Conservation (phyloP, 2,329 filamentous ascomycete species). For the Penicillium paneum region DNA sequence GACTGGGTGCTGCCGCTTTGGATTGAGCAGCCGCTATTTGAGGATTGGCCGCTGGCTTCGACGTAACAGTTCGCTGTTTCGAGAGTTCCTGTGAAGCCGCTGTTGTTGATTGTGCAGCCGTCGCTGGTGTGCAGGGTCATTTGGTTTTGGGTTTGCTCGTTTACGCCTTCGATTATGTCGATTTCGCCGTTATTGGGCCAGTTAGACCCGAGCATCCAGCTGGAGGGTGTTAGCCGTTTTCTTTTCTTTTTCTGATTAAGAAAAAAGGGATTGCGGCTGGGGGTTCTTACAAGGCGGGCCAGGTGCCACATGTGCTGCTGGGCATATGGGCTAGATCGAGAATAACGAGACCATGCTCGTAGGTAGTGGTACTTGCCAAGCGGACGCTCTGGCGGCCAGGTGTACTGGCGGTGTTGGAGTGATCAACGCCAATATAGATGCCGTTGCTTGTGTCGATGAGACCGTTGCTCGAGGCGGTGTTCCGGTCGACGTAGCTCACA, state of each 20-base stretch:
- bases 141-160: constrained; percentile 56
- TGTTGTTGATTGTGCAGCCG: constrained; percentile 57
- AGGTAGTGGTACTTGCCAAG: constrained; percentile 63
- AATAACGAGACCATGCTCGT: constrained; percentile 66
- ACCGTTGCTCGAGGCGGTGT: constrained; percentile 55
- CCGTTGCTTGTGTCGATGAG: constrained; percentile 56
- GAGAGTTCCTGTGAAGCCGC: constrained; percentile 47
- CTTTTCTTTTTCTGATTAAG: neutral
- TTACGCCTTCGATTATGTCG: constrained; percentile 77
- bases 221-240: constrained; percentile 3
- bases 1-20: constrained; percentile 48
- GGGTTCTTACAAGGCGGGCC: constrained; percentile 60
- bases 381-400: constrained; percentile 68
- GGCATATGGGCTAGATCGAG: constrained; percentile 73
- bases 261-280: constrained; percentile 17
- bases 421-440: constrained; percentile 69
- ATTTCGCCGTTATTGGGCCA: constrained; percentile 74
- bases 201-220: constrained; percentile 59
- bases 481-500: constrained; percentile 63
- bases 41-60: constrained; percentile 41
- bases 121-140: constrained; percentile 66
- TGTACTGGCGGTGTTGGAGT: constrained; percentile 53
- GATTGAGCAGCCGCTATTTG: constrained; percentile 60
- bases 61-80: constrained; percentile 59
- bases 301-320: constrained; percentile 64